Base-by-base conservation (phyloP, 345 rosid species). In the Sisymbrium altissimum region DNA sequence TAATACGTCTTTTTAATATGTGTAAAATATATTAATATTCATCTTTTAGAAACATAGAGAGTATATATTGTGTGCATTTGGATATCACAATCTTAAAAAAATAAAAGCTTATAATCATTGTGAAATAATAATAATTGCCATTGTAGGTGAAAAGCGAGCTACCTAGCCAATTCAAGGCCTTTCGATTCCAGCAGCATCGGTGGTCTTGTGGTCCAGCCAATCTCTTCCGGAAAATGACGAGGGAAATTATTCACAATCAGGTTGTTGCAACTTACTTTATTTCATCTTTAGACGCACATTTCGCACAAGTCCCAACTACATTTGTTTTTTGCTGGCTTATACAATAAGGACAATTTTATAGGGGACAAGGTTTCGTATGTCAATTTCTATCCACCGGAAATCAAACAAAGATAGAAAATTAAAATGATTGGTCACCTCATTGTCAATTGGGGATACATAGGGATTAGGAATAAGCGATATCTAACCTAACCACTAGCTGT, bases 151-250 rank as follows among this genome's bases (percentile, higher is more conserved):
- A 76, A 60, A 71, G 68, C 32, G 75, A 71, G 68, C 68, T 71
- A 36, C 75, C 75, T 36, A 71, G 75, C 67, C 36, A 71, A 71
- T 71, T 48, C 41, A 71, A 60, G 32, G 32, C 75, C 9, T 71
- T 11, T 27, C 25, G 75, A 71, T 71, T 60, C 68, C 75, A 71
- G 30, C 89, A 86, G 27, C 86, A 86, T 35, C 68, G 89, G 15
- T 86, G 89, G 89, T 86, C 87, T 7, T 84, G 89, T 23, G 87
- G 89, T 25, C 89, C 89, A 45, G 87, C 89, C 38, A 86, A 84
- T 74, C 87, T 86, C 33, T 79, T 86, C 68, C 69, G 83, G 70
- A 86, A 86, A 73, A 86, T 84, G 84, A 54, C 71, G 1, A 44
- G 77, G 21, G 87, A 84, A 18, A 82, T 86, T 21, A 27, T 74